A percentile compares a stretch with the other conserved stretches of the same genome.
These are phyloP conservation scores for Cerioporus squamosus DNA, from an alignment of 1,284 basidiomycete genomes.

Conservation along the genomic window DNA sequence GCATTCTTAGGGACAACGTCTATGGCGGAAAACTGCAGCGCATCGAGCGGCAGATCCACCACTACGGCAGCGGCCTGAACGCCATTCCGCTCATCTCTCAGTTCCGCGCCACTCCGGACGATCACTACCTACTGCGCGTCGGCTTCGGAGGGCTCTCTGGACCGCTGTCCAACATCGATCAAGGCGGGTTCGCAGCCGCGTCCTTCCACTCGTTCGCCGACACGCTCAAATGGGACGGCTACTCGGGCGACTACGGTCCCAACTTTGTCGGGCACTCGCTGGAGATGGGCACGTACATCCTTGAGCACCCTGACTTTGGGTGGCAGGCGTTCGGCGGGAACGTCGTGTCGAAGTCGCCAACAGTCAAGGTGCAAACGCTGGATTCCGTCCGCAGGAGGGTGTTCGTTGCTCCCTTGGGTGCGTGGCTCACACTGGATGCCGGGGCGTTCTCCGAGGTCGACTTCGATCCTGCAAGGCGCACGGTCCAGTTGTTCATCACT, in stretches of 20 bases:
- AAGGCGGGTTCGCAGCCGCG: constrained; percentile 59
- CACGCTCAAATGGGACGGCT: constrained; percentile 62
- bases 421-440: constrained; percentile 54
- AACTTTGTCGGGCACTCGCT: constrained; percentile 62
- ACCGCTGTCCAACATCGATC: constrained; percentile 58
- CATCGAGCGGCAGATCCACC: constrained; percentile 62
- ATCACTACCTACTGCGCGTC: constrained; percentile 56
- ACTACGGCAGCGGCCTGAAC: constrained; percentile 64
- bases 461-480: constrained; percentile 43
- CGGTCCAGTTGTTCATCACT: constrained; percentile 47
- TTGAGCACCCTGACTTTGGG: constrained; percentile 61
- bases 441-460: constrained; percentile 55
- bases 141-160: constrained; percentile 58
- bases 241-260: constrained; percentile 65
- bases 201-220: constrained; percentile 64
- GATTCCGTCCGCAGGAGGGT: constrained; percentile 56
- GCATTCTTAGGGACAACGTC: constrained; percentile 52
- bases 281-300: constrained; percentile 56
- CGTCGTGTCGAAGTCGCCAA: constrained; percentile 44
- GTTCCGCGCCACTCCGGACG: constrained; percentile 51
- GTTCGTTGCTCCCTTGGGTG: constrained; percentile 55
- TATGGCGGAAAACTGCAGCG: constrained; percentile 61
- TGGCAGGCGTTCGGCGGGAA: constrained; percentile 66
- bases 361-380: constrained; percentile 47
- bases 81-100: constrained; percentile 56